These are phyloP conservation scores for Fusarium sp. DNA, from an alignment of 2,329 filamentous ascomycete genomes.

Conservation along the genomic window DNA sequence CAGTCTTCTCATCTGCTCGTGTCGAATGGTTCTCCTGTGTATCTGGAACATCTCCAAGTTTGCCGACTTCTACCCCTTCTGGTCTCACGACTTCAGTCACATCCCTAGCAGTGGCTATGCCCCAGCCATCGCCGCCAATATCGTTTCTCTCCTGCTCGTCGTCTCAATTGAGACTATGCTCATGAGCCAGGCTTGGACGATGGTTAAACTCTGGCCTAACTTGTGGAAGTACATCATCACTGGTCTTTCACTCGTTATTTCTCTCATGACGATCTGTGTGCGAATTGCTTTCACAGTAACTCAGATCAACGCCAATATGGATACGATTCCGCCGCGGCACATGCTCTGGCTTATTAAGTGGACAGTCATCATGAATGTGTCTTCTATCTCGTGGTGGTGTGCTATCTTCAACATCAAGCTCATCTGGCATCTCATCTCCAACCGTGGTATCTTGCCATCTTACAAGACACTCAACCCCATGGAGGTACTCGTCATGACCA, in stretches of 20 bases:
- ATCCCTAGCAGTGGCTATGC: conserved; percentile 57
- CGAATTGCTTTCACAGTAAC: conserved; percentile 53
- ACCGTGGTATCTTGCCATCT: conserved; percentile 61
- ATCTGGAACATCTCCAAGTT: conserved; percentile 72
- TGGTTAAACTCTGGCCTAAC: conserved; percentile 62
- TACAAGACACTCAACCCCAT: conserved; percentile 60
- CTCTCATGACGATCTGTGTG: conserved; percentile 50
- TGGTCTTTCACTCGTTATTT: conserved; percentile 53
- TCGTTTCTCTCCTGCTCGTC: conserved; percentile 59
- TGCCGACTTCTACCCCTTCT: conserved; percentile 70
- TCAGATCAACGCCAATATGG: conserved; percentile 52
- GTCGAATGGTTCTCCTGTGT: conserved; percentile 69
- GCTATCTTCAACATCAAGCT: conserved; percentile 67
- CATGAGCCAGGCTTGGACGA: conserved; percentile 64
- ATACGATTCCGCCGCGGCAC: conserved; percentile 34
- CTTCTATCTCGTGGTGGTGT: conserved; percentile 66
- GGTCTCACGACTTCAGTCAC: conserved; percentile 65
- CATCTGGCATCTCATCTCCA: conserved; percentile 60
- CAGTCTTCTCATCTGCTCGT: conserved; percentile 70
- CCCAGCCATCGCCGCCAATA: conserved; percentile 55
- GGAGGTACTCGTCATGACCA: conserved; percentile 68
- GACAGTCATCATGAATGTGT: conserved; percentile 55
- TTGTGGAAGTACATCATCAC: conserved; percentile 50
- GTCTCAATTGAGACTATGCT: conserved; percentile 62
- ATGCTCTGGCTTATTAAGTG: conserved; percentile 56